A percentile compares a stretch with the other conserved stretches of the same genome.
Evolutionary conservation across 2,329 filamentous ascomycete genomes (phyloP).

Genomic region (Erysiphe neolycopersici): DNA sequence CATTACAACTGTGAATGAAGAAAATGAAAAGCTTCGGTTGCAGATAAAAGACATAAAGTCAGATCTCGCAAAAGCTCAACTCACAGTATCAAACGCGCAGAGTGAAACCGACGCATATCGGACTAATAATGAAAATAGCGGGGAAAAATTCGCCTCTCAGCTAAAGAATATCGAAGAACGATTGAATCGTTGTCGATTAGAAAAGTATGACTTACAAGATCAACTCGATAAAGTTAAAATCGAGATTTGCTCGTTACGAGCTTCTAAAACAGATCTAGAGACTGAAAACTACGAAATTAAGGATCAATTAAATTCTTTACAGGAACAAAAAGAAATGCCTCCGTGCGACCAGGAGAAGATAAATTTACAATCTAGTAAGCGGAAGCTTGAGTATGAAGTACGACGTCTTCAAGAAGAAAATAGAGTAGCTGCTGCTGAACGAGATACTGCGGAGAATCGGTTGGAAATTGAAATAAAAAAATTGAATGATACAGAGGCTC

Average conservation of each 20-base stretch:
- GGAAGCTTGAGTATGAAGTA: constrained; percentile 40
- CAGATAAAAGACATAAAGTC: constrained; percentile 17
- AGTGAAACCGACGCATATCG: constrained; percentile 12
- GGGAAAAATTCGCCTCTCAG: constrained; percentile 27
- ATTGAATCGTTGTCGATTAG: constrained; percentile 26
- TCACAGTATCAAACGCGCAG: constrained; percentile 8
- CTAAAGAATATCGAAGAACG: constrained; percentile 31
- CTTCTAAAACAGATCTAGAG: constrained; percentile 28
- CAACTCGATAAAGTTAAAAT: constrained; percentile 29
- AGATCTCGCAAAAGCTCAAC: constrained; percentile 12
- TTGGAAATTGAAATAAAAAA: constrained; percentile 39
- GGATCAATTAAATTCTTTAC: constrained; percentile 27
- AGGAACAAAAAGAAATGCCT: constrained; percentile 29
- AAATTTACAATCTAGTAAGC: constrained; percentile 38
- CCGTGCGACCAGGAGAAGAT: constrained; percentile 41
- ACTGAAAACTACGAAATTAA: constrained; percentile 42
- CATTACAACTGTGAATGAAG: constrained; percentile 18
- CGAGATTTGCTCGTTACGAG: constrained; percentile 31
- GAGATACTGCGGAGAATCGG: constrained; percentile 30
- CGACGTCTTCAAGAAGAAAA: constrained; percentile 39
- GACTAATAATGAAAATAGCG: constrained; percentile 13
- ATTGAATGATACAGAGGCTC: constrained; percentile 37
- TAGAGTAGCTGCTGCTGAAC: constrained; percentile 26
- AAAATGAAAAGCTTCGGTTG: constrained; percentile 16
- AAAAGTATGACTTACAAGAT: constrained; percentile 37